Conservation (phyloP, 495 filamentous ascomycete genomes). For the Aspergillus sclerotioniger region DNA sequence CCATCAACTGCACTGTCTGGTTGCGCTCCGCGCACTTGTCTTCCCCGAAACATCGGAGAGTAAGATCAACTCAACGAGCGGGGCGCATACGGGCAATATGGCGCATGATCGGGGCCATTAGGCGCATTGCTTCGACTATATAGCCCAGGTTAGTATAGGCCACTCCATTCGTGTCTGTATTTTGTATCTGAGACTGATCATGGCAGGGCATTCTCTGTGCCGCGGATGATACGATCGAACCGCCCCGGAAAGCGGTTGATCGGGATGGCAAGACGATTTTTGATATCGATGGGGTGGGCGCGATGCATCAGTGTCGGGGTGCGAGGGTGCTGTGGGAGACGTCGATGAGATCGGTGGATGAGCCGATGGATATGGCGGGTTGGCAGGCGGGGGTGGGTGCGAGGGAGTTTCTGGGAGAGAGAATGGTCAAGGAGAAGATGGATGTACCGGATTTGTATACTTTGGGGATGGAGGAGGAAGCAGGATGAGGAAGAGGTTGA, state of each 20-base stretch:
- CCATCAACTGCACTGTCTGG: conserved; percentile 52
- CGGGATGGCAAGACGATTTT: conserved; percentile 5
- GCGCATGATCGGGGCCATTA: conserved; percentile 15
- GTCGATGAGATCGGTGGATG: neutral
- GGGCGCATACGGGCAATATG: neutral
- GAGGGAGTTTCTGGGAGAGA: conserved; percentile 12
- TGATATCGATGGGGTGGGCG: conserved; percentile 17
- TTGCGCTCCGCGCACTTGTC: conserved; percentile 11
- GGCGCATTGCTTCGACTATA: conserved; percentile 24
- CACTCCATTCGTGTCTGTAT: too few species aligned
- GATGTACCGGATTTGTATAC: neutral
- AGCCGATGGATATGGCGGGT: conserved; percentile 7
- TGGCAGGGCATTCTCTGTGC: conserved; percentile 20
- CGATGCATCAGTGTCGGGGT: conserved; percentile 21
- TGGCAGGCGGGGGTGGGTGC: conserved; percentile 14
- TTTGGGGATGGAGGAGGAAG: neutral
- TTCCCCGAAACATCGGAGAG: conserved; percentile 11
- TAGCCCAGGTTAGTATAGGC: conserved; percentile 20
- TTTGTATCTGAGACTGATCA: neutral
- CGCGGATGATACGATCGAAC: conserved; percentile 27
- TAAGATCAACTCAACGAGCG: conserved; percentile 2
- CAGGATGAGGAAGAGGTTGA: neutral
- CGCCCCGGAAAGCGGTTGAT: conserved; percentile 24
- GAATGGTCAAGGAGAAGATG: neutral
- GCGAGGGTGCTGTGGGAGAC: conserved; percentile 17